Base-by-base conservation (phyloP, 176 grass and related monocot genomes). In the Oryza officinalis region DNA sequence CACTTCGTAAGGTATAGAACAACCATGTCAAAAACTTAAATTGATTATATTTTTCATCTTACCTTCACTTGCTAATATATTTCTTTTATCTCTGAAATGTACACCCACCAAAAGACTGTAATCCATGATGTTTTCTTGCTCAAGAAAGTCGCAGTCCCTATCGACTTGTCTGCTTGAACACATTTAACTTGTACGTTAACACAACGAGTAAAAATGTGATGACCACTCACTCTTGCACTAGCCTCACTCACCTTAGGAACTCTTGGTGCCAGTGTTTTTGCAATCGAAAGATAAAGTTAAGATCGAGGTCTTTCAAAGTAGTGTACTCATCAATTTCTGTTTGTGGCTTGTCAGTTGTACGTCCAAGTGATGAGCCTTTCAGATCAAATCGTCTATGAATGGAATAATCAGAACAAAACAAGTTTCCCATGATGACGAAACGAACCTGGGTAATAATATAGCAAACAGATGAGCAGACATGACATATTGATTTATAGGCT, bases 71-170 rank as follows among this genome's bases (percentile, higher is more conserved):
- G 46, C 49, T 80, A 91, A 75, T n/a, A 63, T 86, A 71, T 81
- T 92, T 86, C 82, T 87, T 27, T 81, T 86, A 27, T 85, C 86
- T 85, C 87, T 93, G 77, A 99, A 99, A 85, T 99, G 96, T 72
- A 99, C 89, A 49, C 96, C 96, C 17, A 99, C 93, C 78, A 99
- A 80, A 18, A 99, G 91, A 85, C 96, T 99, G 75, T 99, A 99
- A 87, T 99, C 96, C 96, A 99, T 99, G 67, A 99, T 99, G 64
- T 92, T 99, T 75, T 99, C 96, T 64, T 96, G 93, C 89, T 99
- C 96, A 18, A 99, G 90, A 87, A 99, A 99, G 15, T 99, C 96
- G 1, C 91, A 99, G 80, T 99, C 96, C 83, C 64, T 96, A 72
- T 99, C 96, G 11, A 99, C 76, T 92, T 96, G 96, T 66, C 96